Percentiles rank a stretch among this genome's conserved stretches.
These are phyloP conservation scores for Xanthoparmelia taractica DNA, from an alignment of 495 filamentous ascomycete species.

Conservation along the genomic window DNA sequence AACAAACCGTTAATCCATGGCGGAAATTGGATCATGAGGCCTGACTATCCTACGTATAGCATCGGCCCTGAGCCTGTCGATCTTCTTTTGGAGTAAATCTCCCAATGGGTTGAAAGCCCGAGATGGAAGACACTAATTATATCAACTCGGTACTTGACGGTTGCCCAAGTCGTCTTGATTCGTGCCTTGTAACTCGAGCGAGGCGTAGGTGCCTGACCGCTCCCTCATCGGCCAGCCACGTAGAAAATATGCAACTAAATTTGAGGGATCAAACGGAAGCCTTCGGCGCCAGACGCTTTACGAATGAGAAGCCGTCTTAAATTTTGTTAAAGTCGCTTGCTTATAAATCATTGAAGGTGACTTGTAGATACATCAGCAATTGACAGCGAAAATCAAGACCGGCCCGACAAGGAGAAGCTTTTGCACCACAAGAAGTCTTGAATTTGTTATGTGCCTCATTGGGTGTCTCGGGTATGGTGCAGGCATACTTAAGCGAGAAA, in stretches of 20 bases:
- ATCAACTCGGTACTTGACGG: constrained; percentile 11
- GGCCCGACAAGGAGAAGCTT: background rate
- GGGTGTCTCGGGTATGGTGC: background rate
- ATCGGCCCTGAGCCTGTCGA: background rate
- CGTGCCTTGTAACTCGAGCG: constrained; percentile 8
- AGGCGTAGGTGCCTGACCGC: constrained; percentile 13
- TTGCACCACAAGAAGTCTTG: background rate
- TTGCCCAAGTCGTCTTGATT: constrained; percentile 11
- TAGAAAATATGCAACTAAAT: constrained; percentile 25
- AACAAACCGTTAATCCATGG: background rate
- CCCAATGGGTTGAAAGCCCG: background rate
- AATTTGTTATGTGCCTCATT: background rate
- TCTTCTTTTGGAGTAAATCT: constrained; percentile 1
- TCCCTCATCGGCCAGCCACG: constrained; percentile 21
- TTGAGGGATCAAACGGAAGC: constrained; percentile 11
- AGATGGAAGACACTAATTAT: background rate
- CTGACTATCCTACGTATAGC: background rate
- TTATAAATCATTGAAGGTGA: background rate
- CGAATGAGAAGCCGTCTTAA: background rate
- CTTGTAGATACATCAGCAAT: background rate
- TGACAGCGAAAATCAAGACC: background rate
- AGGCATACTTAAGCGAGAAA: background rate
- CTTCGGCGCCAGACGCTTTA: background rate
- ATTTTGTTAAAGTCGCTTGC: background rate
- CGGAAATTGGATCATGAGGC: background rate